Percentiles rank a stretch among this genome's conserved stretches.
phyloP scores from a whole-genome alignment of 169 alveolate species.

The Perkinsus marinus region DNA sequence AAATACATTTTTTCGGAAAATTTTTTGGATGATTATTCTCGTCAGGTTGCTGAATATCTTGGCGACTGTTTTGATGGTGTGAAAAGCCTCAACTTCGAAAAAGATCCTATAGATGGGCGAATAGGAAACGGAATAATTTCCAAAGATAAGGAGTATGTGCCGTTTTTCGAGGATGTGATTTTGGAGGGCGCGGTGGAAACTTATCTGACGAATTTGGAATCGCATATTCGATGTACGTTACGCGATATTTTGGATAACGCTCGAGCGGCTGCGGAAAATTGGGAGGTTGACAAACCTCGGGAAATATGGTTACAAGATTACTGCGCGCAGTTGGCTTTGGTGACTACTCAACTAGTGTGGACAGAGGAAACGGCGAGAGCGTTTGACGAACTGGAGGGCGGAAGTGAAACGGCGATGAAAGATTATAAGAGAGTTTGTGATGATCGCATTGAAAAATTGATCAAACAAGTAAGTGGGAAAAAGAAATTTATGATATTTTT shows the following conservation, averaged over 20 bases:
- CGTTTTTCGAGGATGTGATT: slow-evolving; percentile 54
- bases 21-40: no score
- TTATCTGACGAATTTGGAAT: slow-evolving; percentile 68
- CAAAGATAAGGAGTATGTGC: slow-evolving; percentile 70
- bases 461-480: slow-evolving; percentile 61
- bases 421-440: slow-evolving; percentile 71
- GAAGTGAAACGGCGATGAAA: slow-evolving; percentile 88
- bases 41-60: slow-evolving; percentile 62
- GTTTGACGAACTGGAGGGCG: slow-evolving; percentile 83
- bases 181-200: slow-evolving; percentile 75
- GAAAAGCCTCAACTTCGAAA: slow-evolving; percentile 59
- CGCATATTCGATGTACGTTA: slow-evolving; percentile 64
- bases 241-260: slow-evolving; percentile 66
- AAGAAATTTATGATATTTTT: neutral
- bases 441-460: slow-evolving; percentile 76
- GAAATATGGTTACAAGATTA: slow-evolving; percentile 78
- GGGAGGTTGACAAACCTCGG: slow-evolving; percentile 72
- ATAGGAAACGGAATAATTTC: slow-evolving; percentile 59
- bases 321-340: slow-evolving; percentile 81
- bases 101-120: slow-evolving; percentile 33
- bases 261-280: slow-evolving; percentile 61
- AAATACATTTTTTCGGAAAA: slow-evolving; percentile 1
- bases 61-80: slow-evolving; percentile 84
- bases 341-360: slow-evolving; percentile 81
- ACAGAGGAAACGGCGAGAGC: slow-evolving; percentile 87